Percentiles rank a stretch among this genome's conserved stretches.
phyloP scores from a whole-genome alignment of 2,329 filamentous ascomycete genomes.

The Xylariaceae sp. region DNA sequence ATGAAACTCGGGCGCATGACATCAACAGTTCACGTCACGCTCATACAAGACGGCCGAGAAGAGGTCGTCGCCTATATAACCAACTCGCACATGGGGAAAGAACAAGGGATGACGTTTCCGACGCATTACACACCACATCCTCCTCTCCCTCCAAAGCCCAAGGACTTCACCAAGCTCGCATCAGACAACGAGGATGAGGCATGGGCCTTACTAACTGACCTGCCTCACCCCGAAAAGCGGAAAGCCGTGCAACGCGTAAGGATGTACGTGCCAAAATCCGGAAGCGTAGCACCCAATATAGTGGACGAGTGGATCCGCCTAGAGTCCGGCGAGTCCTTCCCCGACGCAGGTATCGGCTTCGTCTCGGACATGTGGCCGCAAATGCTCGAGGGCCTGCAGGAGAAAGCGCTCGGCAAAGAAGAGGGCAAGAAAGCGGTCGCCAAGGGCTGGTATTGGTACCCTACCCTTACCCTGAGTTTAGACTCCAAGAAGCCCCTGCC shows the following conservation, averaged over 20 bases:
- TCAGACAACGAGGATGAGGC: constrained; percentile 24
- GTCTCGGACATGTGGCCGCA: constrained; percentile 30
- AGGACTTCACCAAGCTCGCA: constrained; percentile 20
- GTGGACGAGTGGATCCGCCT: constrained; percentile 30
- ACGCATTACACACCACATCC: constrained; percentile 50
- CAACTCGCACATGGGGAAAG: constrained; percentile 56
- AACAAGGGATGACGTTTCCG: constrained; percentile 48
- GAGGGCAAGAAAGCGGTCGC: neutral
- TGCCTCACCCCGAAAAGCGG: constrained; percentile 23
- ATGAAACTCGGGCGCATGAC: constrained; percentile 33
- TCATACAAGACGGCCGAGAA: constrained; percentile 42
- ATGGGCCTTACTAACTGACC: constrained; percentile 20
- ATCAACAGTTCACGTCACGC: constrained; percentile 30
- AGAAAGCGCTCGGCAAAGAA: neutral
- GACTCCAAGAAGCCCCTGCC: constrained; percentile 70
- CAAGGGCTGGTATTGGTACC: constrained; percentile 53
- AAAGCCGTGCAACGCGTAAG: constrained; percentile 22
- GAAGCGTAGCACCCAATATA: constrained; percentile 20
- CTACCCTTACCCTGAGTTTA: constrained; percentile 63
- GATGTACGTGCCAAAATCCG: constrained; percentile 23
- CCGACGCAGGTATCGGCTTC: constrained; percentile 25
- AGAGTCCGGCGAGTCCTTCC: constrained; percentile 25
- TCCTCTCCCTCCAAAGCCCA: constrained; percentile 28
- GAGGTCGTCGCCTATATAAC: constrained; percentile 64
- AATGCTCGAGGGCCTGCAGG: constrained; percentile 20